Base-by-base conservation (phyloP, 2,329 filamentous ascomycete genomes). In the Tothia fuscella region DNA sequence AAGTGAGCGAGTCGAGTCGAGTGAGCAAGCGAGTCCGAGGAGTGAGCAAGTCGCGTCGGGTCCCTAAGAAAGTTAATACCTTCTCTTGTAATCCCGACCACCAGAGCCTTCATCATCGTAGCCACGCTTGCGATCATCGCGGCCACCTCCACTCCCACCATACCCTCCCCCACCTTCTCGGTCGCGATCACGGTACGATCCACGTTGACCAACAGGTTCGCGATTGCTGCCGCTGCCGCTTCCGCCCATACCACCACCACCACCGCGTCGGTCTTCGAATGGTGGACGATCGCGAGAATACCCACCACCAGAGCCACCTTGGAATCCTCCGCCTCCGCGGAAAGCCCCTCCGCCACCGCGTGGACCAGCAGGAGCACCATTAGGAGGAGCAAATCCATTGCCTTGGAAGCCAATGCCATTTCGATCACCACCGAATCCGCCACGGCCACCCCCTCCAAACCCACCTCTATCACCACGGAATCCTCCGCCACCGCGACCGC, bases 81-180 rank as follows among this genome's bases (percentile, higher is more conserved):
- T 67, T 55, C 75, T 67, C 56, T 74, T 70, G 52, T 66, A 68
- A 51, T 75, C 70, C 38, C 70, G 67, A 61, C 94, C 88, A 56
- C 94, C 86, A 64, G 88, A 80, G 50, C 76, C 74, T 57, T 79
- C 78, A 56, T 81, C 82, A 40, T 93, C 87, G 61, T 82, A 86
- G 40, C 59, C 61, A 54, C 71, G 60, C 60, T 73, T 71, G 34
- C 71, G 59, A 45, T 70, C 72, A 50, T 75, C 69, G 38, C 70
- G 65, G 49, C 65, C 62, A 44, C 57, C 58, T 35, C 54, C 52
- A 20, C 70, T 64, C 49, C 66, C 64, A 45, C 64, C 59, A 47
- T 69, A 67, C 36, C 64, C 49, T 49, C 54, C 57, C 37, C 56
- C 54, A 58, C 61, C 48, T 50, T 59, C 61, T 14, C 61, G 51